phyloP scores from a whole-genome alignment of 345 rosid species.

The Capsella bursapastoris region DNA sequence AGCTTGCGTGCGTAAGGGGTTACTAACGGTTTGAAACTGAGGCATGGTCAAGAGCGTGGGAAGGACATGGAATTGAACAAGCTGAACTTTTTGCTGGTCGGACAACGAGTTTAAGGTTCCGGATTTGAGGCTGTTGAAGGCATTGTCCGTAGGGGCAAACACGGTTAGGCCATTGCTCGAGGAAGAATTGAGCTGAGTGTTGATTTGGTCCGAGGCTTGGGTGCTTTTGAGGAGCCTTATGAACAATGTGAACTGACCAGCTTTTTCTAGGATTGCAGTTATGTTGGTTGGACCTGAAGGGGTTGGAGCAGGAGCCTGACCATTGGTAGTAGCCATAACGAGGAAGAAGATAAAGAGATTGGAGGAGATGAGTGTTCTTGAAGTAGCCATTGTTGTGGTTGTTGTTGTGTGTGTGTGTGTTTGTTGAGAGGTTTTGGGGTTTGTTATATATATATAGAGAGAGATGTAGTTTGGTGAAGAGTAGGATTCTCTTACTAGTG shows the following conservation, averaged over 20 bases:
- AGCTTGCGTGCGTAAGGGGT: constrained; percentile 88
- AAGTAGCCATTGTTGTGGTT: constrained; percentile 46
- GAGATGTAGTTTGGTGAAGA: constrained; percentile 38
- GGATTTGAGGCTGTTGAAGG: constrained; percentile 66
- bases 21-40: constrained; percentile 88
- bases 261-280: constrained; percentile 74
- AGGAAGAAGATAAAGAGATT: constrained; percentile 44
- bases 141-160: constrained; percentile 84
- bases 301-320: constrained; percentile 56
- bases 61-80: constrained; percentile 81
- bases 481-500: constrained; percentile 37
- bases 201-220: constrained; percentile 71
- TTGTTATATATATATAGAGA: constrained; percentile 39
- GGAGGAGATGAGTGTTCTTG: constrained; percentile 33
- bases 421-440: constrained; percentile 31
- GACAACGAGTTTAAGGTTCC: constrained; percentile 73
- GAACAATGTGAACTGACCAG: constrained; percentile 73
- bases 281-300: constrained; percentile 73
- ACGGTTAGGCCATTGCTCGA: constrained; percentile 71
- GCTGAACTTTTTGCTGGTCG: constrained; percentile 71
- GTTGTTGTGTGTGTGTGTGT: constrained; percentile 21
- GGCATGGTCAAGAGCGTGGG: constrained; percentile 62
- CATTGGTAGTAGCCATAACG: constrained; percentile 33
- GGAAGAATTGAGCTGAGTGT: constrained; percentile 71
- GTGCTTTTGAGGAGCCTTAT: constrained; percentile 69